Evolutionary conservation across 805 yeast species (phyloP), one percentile per base, ranked within the genome.

Genomic region (Candida golubevii): DNA sequence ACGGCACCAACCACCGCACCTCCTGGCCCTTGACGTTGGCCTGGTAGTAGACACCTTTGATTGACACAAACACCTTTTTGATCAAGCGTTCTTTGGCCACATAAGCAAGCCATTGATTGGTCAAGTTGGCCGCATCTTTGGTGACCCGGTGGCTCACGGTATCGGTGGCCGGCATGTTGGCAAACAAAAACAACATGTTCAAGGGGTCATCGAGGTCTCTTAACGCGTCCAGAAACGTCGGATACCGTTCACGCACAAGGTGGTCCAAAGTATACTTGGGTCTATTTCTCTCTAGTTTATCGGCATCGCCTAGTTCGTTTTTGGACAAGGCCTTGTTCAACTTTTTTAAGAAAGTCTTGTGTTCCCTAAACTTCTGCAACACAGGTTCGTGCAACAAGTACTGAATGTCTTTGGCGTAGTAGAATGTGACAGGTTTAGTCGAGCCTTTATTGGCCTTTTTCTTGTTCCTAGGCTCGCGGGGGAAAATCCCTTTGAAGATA

Each of bases 391-490:
- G 99, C 72, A 88, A 71, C 56, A 93, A 73, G 65, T 91, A 93
- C 67, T 90, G 96, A 53, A 93, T 93, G 65, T 93, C 99, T 67
- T 89, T 93, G 51, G 84, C 66, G 65, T 89, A 91, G 70, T 93
- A 93, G 64, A 93, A 95, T 4, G 99, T 93, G 23, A 85, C 85
- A 38, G 96, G 96, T 26, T 95, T 95, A 7, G 97, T 88, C n/a
- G 96, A 86, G 18, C 99, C 98, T 68, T 88, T 93, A 68, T 89
- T 91, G 48, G 97, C 97, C 75, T 88, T 90, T 80, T 85, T 88
- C 72, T 90, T 93, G 68, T 88, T 88, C 57, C 90, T 76, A 38
- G 98, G 98, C 62, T 89, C 97, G 64, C 99, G 80, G 43, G 99
- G 99, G 63, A 88, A 93, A 52, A 93, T 90, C 41, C 99, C 99